Conservation (phyloP, 2,329 filamentous ascomycete genomes). For the Colletotrichum sp. region DNA sequence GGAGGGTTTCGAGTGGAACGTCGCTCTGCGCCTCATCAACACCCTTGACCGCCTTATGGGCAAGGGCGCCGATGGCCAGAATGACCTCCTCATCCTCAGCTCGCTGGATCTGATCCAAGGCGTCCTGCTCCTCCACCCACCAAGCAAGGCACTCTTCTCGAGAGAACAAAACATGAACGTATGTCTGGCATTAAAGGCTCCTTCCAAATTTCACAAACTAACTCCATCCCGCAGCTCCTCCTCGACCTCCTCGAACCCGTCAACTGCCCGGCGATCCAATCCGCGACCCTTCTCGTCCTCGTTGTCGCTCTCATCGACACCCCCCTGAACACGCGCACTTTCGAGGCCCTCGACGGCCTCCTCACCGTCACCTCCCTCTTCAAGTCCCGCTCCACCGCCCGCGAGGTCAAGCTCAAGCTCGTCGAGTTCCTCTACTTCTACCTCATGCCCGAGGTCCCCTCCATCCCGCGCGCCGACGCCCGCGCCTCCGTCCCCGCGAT, state of each 20-base stretch:
- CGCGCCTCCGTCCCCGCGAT: slow-evolving; percentile 54
- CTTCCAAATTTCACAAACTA: neutral
- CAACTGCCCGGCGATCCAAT: slow-evolving; percentile 92
- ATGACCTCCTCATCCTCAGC: slow-evolving; percentile 87
- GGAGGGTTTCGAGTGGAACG: slow-evolving; percentile 98
- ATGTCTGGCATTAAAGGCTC: slow-evolving; percentile 27
- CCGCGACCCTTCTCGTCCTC: slow-evolving; percentile 85
- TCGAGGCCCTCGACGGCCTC: slow-evolving; percentile 90
- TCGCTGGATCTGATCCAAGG: slow-evolving; percentile 91
- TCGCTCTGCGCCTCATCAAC: slow-evolving; percentile 82
- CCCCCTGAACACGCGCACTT: slow-evolving; percentile 87
- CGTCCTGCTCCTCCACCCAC: slow-evolving; percentile 84
- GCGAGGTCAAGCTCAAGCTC: slow-evolving; percentile 93
- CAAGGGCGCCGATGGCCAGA: slow-evolving; percentile 80
- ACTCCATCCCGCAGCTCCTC: slow-evolving; percentile 62
- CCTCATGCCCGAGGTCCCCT: slow-evolving; percentile 86
- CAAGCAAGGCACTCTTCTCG: slow-evolving; percentile 85
- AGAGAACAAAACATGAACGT: slow-evolving; percentile 95
- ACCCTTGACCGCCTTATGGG: slow-evolving; percentile 88
- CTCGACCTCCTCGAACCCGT: slow-evolving; percentile 92
- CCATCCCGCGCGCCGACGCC: slow-evolving; percentile 55
- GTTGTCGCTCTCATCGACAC: slow-evolving; percentile 87
- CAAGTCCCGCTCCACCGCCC: slow-evolving; percentile 83
- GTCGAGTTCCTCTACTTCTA: slow-evolving; percentile 99
- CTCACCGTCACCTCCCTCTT: slow-evolving; percentile 92